Base-by-base conservation (phyloP, 495 filamentous ascomycete species). In the Pyrenopolyporus hunteri region DNA sequence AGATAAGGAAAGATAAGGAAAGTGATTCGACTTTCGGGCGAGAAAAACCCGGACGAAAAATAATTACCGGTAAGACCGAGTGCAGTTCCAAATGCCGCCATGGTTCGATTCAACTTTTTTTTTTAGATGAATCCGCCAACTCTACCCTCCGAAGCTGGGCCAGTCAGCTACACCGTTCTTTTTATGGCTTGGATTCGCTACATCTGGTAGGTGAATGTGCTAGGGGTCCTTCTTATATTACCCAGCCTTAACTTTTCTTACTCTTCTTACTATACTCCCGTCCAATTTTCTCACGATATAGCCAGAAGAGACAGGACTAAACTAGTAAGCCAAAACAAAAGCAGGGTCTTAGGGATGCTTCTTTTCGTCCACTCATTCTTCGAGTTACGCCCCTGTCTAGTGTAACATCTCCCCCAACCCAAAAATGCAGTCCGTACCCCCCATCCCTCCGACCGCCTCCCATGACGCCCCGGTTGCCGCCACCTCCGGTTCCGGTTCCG, bases 301-400 rank as follows among this genome's bases (percentile, higher is more conserved):
- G 31, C 26, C 33, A 36, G 13, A 9, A 59, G 25, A 42, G 22
- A 20, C 23, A 37, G 20, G 11, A 16, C 22, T 45, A 31, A 48
- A 58, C 57, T 39, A 66, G 63, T 66, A 66, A 66, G 63, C 63
- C 60, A 52, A 33, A n/a, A n/a, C n/a, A n/a, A n/a, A n/a, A n/a
- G n/a, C n/a, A n/a, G n/a, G n/a, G 26, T 17, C 16, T 57, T 60
- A 61, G 63, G 57, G 51, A 66, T 66, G 63, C 44, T 61, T 45
- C 48, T 59, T 59, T 57, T 25, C 57, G 53, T 55, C 59, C 59
- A 58, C 23, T 52, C 55, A 51, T 39, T 55, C 39, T 59, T 45
- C 59, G 42, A 56, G 47, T 49, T 55, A 53, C 53, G 59, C 47
- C 59, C 35, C 23, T 42, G 46, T 43, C 19, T 59, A 59, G 53